Evolutionary conservation across 2,329 filamentous ascomycete species (phyloP).

Genomic region (Talaromyces verruculosus): DNA sequence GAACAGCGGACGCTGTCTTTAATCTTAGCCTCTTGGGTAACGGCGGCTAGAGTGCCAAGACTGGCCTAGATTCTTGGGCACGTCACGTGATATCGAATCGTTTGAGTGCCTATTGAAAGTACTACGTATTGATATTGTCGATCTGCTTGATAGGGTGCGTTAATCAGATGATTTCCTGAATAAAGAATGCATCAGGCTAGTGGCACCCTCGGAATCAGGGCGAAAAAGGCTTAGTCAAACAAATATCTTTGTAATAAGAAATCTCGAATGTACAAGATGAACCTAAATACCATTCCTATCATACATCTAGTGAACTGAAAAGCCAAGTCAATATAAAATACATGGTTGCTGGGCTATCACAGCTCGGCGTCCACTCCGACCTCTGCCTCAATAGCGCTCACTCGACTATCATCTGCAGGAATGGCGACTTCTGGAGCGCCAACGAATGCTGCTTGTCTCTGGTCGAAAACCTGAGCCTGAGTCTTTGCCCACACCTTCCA

Average conservation of each 20-base stretch:
- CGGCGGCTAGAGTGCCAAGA: not conserved
- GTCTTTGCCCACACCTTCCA: conserved; percentile 79
- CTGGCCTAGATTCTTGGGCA: not conserved
- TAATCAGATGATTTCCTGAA: too few relatives aligned
- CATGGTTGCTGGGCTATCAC: not conserved
- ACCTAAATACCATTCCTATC: not conserved
- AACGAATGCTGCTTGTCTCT: conserved; percentile 47
- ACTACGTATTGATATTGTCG: not conserved
- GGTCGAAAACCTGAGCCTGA: conserved; percentile 52
- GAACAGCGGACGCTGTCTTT: not conserved
- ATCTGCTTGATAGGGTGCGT: not conserved
- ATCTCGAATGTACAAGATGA: not conserved
- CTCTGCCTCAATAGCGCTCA: conserved; percentile 1
- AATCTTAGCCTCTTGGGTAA: not conserved
- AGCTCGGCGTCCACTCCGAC: conserved; percentile 2
- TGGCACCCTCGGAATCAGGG: too few relatives aligned
- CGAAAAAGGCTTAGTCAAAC: not conserved
- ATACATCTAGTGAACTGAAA: not conserved
- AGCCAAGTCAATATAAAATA: not conserved
- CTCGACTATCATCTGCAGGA: conserved; percentile 34
- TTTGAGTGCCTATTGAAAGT: not conserved
- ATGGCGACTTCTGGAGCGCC: conserved; percentile 42
- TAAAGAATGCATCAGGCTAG: not conserved
- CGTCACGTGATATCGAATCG: not conserved
- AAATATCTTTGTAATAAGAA: too few relatives aligned